A percentile compares a stretch with the other conserved stretches of the same genome.
Conservation (phyloP, 306 rosid species). For the Cucurbita maxima region DNA sequence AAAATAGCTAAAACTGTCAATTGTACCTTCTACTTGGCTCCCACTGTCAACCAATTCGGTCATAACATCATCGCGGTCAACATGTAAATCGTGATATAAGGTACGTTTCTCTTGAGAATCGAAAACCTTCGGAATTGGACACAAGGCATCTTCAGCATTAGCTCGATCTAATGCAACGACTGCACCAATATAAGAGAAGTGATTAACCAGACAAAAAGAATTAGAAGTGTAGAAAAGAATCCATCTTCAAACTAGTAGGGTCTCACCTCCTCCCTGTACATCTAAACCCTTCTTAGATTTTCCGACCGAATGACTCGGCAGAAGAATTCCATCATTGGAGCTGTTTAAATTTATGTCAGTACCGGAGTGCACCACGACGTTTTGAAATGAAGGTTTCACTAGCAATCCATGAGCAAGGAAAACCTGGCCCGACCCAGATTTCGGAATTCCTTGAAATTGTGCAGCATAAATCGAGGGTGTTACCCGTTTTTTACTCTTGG, state of each 20-base stretch:
- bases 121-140: slow-evolving; percentile 63
- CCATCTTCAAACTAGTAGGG: not conserved
- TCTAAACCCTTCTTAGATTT: slow-evolving; percentile 51
- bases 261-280: slow-evolving; percentile 40
- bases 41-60: slow-evolving; percentile 16
- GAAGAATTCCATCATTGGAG: slow-evolving; percentile 68
- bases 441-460: slow-evolving; percentile 38
- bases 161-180: slow-evolving; percentile 78
- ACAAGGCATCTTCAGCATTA: slow-evolving; percentile 83
- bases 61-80: slow-evolving; percentile 18
- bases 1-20: not conserved
- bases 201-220: slow-evolving; percentile 15
- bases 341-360: slow-evolving; percentile 48
- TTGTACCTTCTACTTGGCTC: slow-evolving; percentile 15
- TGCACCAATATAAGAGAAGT: slow-evolving; percentile 28
- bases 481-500: slow-evolving; percentile 38
- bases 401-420: slow-evolving; percentile 67
- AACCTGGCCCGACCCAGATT: slow-evolving; percentile 45
- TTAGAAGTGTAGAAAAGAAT: not conserved
- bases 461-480: slow-evolving; percentile 73
- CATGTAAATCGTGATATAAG: slow-evolving; percentile 17
- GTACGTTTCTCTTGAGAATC: slow-evolving; percentile 32
- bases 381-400: slow-evolving; percentile 72
- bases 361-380: slow-evolving; percentile 52
- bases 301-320: slow-evolving; percentile 40